Evolutionary conservation across 2,329 filamentous ascomycete genomes (phyloP), one percentile per base, ranked within the genome.

Genomic region (Colletotrichum aenigma): DNA sequence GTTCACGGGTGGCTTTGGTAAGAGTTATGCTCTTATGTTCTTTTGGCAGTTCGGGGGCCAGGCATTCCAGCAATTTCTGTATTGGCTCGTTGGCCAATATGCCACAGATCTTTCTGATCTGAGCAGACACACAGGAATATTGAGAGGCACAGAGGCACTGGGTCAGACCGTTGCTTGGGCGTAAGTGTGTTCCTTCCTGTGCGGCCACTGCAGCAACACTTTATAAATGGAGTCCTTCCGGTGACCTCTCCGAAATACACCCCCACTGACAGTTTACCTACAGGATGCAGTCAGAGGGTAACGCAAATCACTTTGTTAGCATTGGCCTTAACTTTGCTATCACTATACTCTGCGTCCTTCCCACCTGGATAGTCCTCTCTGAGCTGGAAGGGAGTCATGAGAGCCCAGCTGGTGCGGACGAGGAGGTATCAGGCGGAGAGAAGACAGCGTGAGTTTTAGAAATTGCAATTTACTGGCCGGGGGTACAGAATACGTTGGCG

Each of bases 1-100:
- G 62, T 71, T 71, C 26, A 24, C 30, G 4, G 70, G 52, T 9
- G 70, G 62, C 7, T 71, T 71, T 7, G 62, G 62, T 15, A 67
- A 60, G 32, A 71, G 62, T 30, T 71, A 67, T 34, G 62, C 70
- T n/a, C 52, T 71, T 15, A 62, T 71, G 24, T 67, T 71, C 26
- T 60, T 71, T 34, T 71, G 62, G 70, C 70, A 71, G 15, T 71
- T 71, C 48, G 70, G 34, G n/a, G 70, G 70, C 18, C 70, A 71
- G 32, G 70, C 70, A 15, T 71, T 71, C 21, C 62, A 71, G 36
- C 70, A 67, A 36, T 71, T 71, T 13, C 13, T 71, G 16, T 71
- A 67, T 24, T 71, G 62, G 70, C 70, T 71, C 15, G 70, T 71
- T 38, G 70, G 70, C 48, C 62, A 71, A 26, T 67, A 71, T 28